phyloP scores from a whole-genome alignment of 331 rosid genomes.

The Stylosanthes scabra region DNA sequence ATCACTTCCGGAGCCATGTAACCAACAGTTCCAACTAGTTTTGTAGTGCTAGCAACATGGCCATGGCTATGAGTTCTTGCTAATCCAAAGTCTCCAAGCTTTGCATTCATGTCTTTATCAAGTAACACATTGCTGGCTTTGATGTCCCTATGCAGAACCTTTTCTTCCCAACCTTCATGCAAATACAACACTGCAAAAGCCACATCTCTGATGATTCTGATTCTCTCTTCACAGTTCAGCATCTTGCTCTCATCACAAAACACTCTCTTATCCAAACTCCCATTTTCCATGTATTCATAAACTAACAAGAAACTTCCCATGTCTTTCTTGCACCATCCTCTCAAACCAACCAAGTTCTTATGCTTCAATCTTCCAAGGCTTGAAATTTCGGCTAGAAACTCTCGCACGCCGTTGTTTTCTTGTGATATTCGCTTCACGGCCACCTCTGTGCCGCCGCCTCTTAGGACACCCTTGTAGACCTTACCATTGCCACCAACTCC shows the following conservation, averaged over 20 bases:
- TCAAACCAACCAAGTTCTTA: conserved; percentile 67
- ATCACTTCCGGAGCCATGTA: conserved; percentile 87
- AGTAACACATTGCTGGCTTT: conserved; percentile 83
- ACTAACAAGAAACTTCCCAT: conserved; percentile 63
- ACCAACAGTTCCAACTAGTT: conserved; percentile 79
- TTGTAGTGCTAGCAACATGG: conserved; percentile 62
- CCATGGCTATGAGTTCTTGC: conserved; percentile 71
- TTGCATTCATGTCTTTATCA: conserved; percentile 81
- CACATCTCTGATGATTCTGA: conserved; percentile 70
- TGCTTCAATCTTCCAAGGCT: conserved; percentile 87
- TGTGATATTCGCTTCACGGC: conserved; percentile 83
- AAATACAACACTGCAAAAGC: conserved; percentile 72
- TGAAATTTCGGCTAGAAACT: conserved; percentile 82
- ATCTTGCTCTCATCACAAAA: conserved; percentile 54
- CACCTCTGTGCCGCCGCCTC: conserved; percentile 63
- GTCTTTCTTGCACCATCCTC: conserved; percentile 91
- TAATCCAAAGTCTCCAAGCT: conserved; percentile 80
- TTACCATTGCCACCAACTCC: conserved; percentile 91
- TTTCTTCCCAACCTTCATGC: conserved; percentile 87
- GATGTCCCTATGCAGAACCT: conserved; percentile 81
- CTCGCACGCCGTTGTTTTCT: conserved; percentile 70
- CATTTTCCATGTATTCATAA: conserved; percentile 93
- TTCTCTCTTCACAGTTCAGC: conserved; percentile 57
- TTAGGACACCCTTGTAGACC: conserved; percentile 73
- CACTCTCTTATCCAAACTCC: conserved; percentile 78